A percentile compares a stretch with the other conserved stretches of the same genome.
These are phyloP conservation scores for Wickerhamomyces ciferrii DNA, from an alignment of 805 yeast species.

Conservation along the genomic window DNA sequence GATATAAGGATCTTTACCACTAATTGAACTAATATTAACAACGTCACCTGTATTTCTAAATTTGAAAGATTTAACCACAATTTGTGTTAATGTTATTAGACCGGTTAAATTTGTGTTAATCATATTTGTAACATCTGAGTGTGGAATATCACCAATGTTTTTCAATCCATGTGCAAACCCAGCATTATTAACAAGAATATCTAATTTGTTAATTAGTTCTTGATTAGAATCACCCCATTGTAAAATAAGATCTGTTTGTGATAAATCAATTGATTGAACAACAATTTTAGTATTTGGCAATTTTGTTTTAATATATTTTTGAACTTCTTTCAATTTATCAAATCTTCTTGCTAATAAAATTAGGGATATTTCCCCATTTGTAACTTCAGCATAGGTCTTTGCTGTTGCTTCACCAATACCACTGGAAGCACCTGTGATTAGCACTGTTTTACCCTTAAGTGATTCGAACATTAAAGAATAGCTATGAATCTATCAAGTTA, in stretches of 20 bases:
- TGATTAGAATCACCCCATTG: slow-evolving; percentile 40
- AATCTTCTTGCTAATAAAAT: slow-evolving; percentile 70
- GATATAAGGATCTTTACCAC: slow-evolving; percentile 63
- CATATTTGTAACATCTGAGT: slow-evolving; percentile 63
- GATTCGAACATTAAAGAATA: background rate
- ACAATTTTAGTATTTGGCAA: slow-evolving; percentile 41
- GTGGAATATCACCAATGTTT: slow-evolving; percentile 57
- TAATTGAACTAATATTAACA: slow-evolving; percentile 64
- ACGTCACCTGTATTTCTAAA: slow-evolving; percentile 61
- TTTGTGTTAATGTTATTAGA: slow-evolving; percentile 72
- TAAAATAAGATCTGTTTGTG: slow-evolving; percentile 41
- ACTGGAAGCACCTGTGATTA: slow-evolving; percentile 88
- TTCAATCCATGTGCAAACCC: slow-evolving; percentile 76
- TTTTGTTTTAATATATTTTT: slow-evolving; percentile 34
- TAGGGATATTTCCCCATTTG: slow-evolving; percentile 61
- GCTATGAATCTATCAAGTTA: too few relatives aligned
- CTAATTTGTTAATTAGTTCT: slow-evolving; percentile 54
- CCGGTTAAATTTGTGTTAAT: slow-evolving; percentile 81
- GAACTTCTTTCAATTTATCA: slow-evolving; percentile 45
- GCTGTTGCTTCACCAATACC: slow-evolving; percentile 94
- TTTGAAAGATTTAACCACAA: slow-evolving; percentile 55
- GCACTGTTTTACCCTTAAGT: slow-evolving; percentile 26
- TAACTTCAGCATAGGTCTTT: slow-evolving; percentile 65
- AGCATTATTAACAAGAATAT: slow-evolving; percentile 61
- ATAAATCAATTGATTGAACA: slow-evolving; percentile 46